Base-by-base conservation (phyloP, 129 eudicot species). In the Heracleum sosnowskyi region DNA sequence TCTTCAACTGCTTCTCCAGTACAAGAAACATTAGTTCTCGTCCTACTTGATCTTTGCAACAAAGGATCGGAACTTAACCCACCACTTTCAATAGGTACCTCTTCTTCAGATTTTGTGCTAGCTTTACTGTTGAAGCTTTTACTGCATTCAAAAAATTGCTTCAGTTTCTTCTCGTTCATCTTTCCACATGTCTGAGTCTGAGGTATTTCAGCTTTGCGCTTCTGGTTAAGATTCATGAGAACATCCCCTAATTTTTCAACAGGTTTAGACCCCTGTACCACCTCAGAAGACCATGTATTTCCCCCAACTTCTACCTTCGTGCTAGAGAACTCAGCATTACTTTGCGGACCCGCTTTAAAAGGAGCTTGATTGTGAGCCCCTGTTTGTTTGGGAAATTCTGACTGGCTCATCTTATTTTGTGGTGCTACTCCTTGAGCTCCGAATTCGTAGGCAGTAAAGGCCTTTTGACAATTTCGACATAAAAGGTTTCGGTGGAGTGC, bases 391-490 rank as follows among this genome's bases (percentile, higher is more conserved):
- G 18, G 18, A 45, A 74, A 5, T 69, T 81, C 71, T 78, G 87
- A 69, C 79, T 74, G 82, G 33, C 40, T 53, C 57, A 53, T 66
- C 66, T 64, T 81, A 44, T 62, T 8, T 74, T 68, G 70, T 26
- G 86, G 69, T 28, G 81, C 55, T n/a, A 76, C 74, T 73, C 26
- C 51, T 47, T 85, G 86, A 36, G 45, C 68, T 3, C 73, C 75
- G 77, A 89, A 74, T 68, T 91, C 97, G 78, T 51, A 83, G 55
- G 86, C 89, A 37, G 90, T 81, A 78, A 85, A 91, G 5, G 79
- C 28, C 86, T 82, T 87, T 71, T 77, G 57, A 85, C 97, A 91
- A 47, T 47, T 73, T 69, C 81, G 97, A 83, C 97, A 91, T n/a
- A 3, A 89, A 63, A 40, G 13, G 66, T 62, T 68, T 83, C 31